Evolutionary conservation across 2,329 filamentous ascomycete species (phyloP), one percentile per base, ranked within the genome.

Genomic region (Claviceps capensis): DNA sequence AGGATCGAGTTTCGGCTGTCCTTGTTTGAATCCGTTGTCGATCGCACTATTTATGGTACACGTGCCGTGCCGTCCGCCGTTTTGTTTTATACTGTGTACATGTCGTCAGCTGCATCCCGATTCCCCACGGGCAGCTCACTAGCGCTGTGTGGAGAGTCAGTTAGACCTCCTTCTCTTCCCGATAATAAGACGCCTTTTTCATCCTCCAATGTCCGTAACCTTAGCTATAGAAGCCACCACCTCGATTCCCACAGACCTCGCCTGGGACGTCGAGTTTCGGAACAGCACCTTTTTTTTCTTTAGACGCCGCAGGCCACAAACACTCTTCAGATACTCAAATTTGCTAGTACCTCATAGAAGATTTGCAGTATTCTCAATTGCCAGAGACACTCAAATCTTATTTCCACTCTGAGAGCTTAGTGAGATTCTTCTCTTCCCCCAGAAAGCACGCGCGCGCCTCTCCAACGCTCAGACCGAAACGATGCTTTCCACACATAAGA

Each of bases 401-500:
- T 11, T 14, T 13, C 4, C 11, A 13, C 3, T 14, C 17, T 5
- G 26, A 9, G 26, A 30, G 17, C 45, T 22, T 23, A 16, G 1
- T 22, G 9, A 47, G 9, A 36, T n/a, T 6, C 8, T 17, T 22
- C 4, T 17, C 16, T 17, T 16, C 17, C 9, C 36, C 22, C 13
- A 14, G 36, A n/a, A 49, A 17, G 40, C 17, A 5, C 17, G 17
- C n/a, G 17, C 19, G 5, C 13, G 22, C 36, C 1, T 6, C n/a
- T 16, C 11, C 11, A 26, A 26, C 2, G 16, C 19, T n/a, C 48
- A 23, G 7, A 49, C 52, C 47, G 30, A 46, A 56, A 58, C 51
- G 41, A 89, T 95, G 89, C 88, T 89, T 56, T 93, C 88, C 34
- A 95, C 85, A 58, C 82, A 95, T 71, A 86, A 95, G 56, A 85